phyloP scores from a whole-genome alignment of 75 land plant species.

The Larix kaempferi region DNA sequence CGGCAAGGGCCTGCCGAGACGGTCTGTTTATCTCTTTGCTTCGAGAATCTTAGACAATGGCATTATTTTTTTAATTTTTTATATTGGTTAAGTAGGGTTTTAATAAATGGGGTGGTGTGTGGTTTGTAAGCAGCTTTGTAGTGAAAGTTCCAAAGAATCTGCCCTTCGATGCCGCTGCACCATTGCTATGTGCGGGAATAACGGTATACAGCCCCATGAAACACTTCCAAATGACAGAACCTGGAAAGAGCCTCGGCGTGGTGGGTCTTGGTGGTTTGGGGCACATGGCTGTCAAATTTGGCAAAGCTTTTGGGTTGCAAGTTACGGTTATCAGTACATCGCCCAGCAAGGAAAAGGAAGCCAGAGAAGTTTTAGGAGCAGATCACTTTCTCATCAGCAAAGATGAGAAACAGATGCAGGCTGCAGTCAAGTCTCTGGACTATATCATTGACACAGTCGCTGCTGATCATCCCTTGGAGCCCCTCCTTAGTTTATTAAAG shows the following conservation, averaged over 20 bases:
- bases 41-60: too few species aligned
- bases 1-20: too few species aligned
- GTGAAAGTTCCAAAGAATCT: conserved; percentile 41
- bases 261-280: conserved; percentile 78
- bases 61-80: too few species aligned
- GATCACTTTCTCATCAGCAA: conserved; percentile 65
- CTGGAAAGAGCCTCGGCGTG: conserved; percentile 44
- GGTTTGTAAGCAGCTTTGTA: conserved; percentile 14
- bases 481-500: conserved; percentile 48
- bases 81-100: too few species aligned
- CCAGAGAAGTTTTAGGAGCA: conserved; percentile 48
- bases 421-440: conserved; percentile 41
- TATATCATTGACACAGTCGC: conserved; percentile 66
- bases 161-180: conserved; percentile 55
- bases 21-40: too few species aligned
- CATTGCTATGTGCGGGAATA: conserved; percentile 76
- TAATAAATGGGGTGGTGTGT: too few species aligned
- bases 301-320: conserved; percentile 53
- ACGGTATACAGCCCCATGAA: conserved; percentile 83
- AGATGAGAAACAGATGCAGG: conserved; percentile 45
- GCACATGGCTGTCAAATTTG: conserved; percentile 66
- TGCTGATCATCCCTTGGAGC: conserved; percentile 45
- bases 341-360: conserved; percentile 55
- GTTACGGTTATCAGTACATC: conserved; percentile 77
- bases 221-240: conserved; percentile 47